Conservation (phyloP, 108 stramenopile genomes). For the Mayamaea pseudoterrestris region DNA sequence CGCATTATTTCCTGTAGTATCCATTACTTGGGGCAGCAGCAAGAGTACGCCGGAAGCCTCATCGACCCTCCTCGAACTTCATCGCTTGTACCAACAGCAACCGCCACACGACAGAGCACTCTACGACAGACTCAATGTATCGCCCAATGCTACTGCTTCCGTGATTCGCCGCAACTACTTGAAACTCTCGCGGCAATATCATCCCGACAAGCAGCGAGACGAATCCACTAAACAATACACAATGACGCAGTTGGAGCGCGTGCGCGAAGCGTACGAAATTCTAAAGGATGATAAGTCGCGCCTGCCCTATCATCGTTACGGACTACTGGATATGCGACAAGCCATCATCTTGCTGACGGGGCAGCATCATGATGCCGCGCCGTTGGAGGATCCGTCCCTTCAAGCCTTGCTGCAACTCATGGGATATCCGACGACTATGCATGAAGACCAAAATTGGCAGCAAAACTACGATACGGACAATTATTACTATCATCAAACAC, state of each 20-base stretch:
- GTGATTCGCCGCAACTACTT: slow-evolving; percentile 68
- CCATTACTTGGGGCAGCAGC: too few species aligned
- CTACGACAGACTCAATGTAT: slow-evolving; percentile 67
- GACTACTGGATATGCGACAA: slow-evolving; percentile 34
- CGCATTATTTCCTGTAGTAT: too few species aligned
- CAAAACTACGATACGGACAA: background rate
- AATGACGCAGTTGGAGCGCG: slow-evolving; percentile 15
- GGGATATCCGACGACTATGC: slow-evolving; percentile 12
- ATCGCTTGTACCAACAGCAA: slow-evolving; percentile 20
- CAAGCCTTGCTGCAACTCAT: slow-evolving; percentile 22
- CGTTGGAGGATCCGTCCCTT: background rate
- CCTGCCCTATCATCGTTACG: slow-evolving; percentile 65
- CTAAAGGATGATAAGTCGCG: slow-evolving; percentile 57
- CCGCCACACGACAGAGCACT: slow-evolving; percentile 63
- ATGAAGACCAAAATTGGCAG: background rate
- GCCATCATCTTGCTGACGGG: slow-evolving; percentile 44
- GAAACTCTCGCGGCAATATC: slow-evolving; percentile 37
- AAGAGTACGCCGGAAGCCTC: slow-evolving; percentile 20
- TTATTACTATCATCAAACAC: background rate
- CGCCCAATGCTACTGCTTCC: slow-evolving; percentile 47
- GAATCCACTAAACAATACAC: background rate
- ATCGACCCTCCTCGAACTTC: slow-evolving; percentile 30
- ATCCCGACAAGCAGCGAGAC: slow-evolving; percentile 69
- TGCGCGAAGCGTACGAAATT: slow-evolving; percentile 60
- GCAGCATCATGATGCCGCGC: slow-evolving; percentile 4